These are phyloP conservation scores for Fraxinus anomala DNA, from an alignment of 257 asterid species.

Conservation along the genomic window DNA sequence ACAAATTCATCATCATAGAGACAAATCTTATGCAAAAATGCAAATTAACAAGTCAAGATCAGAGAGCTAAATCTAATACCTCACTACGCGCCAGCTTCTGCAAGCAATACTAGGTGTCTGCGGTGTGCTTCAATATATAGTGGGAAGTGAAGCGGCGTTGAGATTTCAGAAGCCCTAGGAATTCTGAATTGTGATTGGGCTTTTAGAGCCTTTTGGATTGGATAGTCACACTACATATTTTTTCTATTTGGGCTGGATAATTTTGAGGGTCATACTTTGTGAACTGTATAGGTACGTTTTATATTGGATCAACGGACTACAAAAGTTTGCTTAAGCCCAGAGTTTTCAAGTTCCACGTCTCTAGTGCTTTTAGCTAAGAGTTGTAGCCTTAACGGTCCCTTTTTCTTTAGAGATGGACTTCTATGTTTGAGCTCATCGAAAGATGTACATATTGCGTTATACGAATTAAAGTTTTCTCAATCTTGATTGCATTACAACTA, in stretches of 20 bases:
- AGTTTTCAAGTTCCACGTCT: too few species aligned
- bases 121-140: neutral
- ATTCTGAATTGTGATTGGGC: neutral
- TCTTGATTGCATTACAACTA: neutral
- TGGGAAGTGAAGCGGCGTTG: neutral
- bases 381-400: too few species aligned
- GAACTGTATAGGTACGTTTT: too few species aligned
- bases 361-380: too few species aligned
- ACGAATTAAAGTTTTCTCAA: too few species aligned
- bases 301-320: too few species aligned
- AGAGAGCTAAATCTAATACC: neutral
- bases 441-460: too few species aligned
- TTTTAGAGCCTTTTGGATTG: neutral
- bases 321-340: too few species aligned
- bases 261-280: too few species aligned
- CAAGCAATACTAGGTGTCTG: neutral
- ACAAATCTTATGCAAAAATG: neutral
- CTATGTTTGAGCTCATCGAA: too few species aligned
- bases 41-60: neutral
- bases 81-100: neutral
- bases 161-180: neutral
- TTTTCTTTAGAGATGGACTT: too few species aligned
- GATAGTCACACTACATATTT: neutral
- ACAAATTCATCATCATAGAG: constrained; percentile 30
- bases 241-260: too few species aligned